These are phyloP conservation scores for Odontarrhena argentea DNA, from an alignment of 345 rosid genomes.

Conservation along the genomic window DNA sequence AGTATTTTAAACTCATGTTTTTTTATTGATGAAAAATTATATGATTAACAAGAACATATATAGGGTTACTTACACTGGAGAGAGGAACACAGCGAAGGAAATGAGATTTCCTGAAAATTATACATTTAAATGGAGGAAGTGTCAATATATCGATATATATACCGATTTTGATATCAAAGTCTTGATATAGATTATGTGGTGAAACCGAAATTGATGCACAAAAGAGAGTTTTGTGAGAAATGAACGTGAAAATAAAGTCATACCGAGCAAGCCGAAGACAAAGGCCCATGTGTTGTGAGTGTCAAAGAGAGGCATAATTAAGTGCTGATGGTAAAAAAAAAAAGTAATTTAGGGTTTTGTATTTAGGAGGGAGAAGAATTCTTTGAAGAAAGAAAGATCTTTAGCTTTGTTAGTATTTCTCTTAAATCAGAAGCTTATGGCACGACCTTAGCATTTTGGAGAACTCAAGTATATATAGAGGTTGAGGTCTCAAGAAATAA, in stretches of 20 bases:
- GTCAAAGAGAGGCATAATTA: constrained; percentile 38
- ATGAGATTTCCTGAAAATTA: constrained; percentile 59
- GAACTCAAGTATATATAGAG: constrained; percentile 38
- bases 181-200: constrained; percentile 12
- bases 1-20: constrained; percentile 3
- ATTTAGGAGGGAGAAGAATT: constrained; percentile 7
- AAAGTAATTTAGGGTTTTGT: not conserved
- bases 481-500: not conserved
- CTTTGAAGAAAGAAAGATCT: constrained; percentile 24
- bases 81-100: constrained; percentile 62
- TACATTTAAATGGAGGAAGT: constrained; percentile 2
- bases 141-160: constrained; percentile 2
- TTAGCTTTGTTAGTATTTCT: constrained; percentile 31
- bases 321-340: too few species aligned
- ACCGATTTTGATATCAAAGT: constrained; percentile 3
- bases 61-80: constrained; percentile 68
- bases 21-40: not conserved
- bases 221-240: not conserved
- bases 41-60: constrained; percentile 9
- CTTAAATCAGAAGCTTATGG: constrained; percentile 35
- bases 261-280: constrained; percentile 44
- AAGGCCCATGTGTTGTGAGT: constrained; percentile 45
- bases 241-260: not conserved
- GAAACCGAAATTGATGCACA: not conserved
- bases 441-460: constrained; percentile 36